A percentile compares a stretch with the other conserved stretches of the same genome.
Evolutionary conservation across 345 rosid genomes (phyloP).

Genomic region (Populus simonii): DNA sequence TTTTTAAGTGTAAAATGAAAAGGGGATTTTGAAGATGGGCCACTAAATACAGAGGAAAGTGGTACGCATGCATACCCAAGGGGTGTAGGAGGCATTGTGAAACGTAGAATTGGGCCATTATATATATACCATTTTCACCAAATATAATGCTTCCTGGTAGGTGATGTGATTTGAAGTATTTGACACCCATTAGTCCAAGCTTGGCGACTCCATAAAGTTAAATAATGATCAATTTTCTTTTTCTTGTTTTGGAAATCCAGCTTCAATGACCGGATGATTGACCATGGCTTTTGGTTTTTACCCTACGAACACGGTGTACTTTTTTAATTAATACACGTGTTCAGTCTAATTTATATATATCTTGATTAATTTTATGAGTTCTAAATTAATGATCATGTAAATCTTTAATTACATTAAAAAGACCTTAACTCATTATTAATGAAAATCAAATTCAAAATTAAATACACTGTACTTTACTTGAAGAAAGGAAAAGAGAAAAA

Average conservation of each 20-base stretch:
- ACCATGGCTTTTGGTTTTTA: background rate
- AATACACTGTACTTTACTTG: no score
- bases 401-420: accelerated
- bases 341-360: no score
- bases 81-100: background rate
- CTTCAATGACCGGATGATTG: background rate
- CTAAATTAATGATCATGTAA: no score
- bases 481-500: background rate
- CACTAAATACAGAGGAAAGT: constrained; percentile 1
- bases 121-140: background rate
- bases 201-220: background rate
- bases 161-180: background rate
- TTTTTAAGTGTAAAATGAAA: background rate
- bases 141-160: background rate
- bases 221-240: background rate
- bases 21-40: background rate
- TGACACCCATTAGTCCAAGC: background rate
- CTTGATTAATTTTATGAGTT: no score
- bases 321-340: no score
- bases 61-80: background rate
- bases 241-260: background rate
- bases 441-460: no score
- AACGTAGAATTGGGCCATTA: constrained; percentile 6
- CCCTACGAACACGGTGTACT: no score
- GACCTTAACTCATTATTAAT: accelerated